These are phyloP conservation scores for Chiua sp. DNA, from an alignment of 1,284 basidiomycete genomes.

Conservation along the genomic window DNA sequence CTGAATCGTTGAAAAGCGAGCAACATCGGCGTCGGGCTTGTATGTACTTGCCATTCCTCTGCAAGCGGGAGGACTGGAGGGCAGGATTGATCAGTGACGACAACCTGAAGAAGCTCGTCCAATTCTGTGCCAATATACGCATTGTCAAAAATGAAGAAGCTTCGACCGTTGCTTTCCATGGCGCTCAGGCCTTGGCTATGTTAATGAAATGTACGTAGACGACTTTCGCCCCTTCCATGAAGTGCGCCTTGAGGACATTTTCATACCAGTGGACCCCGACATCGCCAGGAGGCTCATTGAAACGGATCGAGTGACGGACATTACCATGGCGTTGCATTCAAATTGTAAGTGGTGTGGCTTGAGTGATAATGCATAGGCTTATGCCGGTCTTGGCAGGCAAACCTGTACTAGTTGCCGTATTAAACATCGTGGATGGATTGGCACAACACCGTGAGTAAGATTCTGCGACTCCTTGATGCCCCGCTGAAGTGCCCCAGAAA, in stretches of 20 bases:
- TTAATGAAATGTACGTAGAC: constrained; percentile 27
- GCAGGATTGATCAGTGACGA: constrained; percentile 19
- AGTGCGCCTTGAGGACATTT: neutral
- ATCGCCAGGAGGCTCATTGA: constrained; percentile 20
- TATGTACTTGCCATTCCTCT: constrained; percentile 36
- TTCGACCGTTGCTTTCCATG: constrained; percentile 28
- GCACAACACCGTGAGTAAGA: constrained; percentile 21
- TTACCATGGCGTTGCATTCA: constrained; percentile 21
- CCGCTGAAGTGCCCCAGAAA: constrained; percentile 7
- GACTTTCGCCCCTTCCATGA: neutral
- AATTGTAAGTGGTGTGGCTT: constrained; percentile 16
- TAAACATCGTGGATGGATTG: constrained; percentile 26
- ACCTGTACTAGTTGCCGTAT: constrained; percentile 26
- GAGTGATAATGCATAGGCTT: neutral
- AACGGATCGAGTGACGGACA: constrained; percentile 22
- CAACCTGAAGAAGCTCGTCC: constrained; percentile 26
- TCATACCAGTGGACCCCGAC: constrained; percentile 16
- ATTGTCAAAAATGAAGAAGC: constrained; percentile 21
- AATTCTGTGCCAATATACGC: constrained; percentile 19
- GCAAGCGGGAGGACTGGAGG: constrained; percentile 24
- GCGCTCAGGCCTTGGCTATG: constrained; percentile 34
- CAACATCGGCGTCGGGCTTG: constrained; percentile 28
- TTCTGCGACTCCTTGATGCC: neutral
- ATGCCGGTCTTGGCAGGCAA: constrained; percentile 15
- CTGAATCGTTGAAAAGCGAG: constrained; percentile 15